Evolutionary conservation across 768 basidiomycete genomes (phyloP), one percentile per base, ranked within the genome.

Genomic region (Hypholoma fasciculare): DNA sequence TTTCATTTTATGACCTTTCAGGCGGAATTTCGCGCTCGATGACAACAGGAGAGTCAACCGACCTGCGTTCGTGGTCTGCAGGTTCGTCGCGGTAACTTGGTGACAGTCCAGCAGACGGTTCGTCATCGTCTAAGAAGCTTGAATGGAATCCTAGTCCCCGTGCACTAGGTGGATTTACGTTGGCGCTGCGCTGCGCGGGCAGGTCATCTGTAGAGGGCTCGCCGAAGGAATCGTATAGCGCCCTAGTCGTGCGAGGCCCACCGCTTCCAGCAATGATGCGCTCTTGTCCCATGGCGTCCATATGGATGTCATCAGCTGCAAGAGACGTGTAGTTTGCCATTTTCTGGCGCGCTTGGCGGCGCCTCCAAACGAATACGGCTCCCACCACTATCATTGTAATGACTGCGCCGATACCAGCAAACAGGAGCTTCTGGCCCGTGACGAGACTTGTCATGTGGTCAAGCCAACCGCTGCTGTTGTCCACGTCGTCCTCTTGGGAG

Each of bases 191-290:
- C 38, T 61, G 63, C 2, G 53, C 56, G 26, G 61, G 58, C 14
- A 67, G 60, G 8, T 65, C 57, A 19, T 64, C 63, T 7, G 57
- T 55, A 1, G 69, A 72, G 61, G 75, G 73, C 65, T 91, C 92
- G 27, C 92, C 92, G 72, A 97, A 96, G 14, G 94, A 92, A 71
- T 97, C 94, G 65, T 96, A 97, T 59, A 96, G 70, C 71, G 95
- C 96, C 75, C 88, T 88, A 54, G 92, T 89, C 6, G 70, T 69
- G 44, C 87, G 79, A 23, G 80, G 73, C 30, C 78, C 71, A 26
- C 65, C 72, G 34, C 64, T 56, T 1, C 65, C 65, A 40, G 74
- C 62, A 38, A 54, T 54, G 23, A 59, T 47, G 9, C 60, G 59
- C 17, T 60, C 49, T 40, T 59, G 69, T 30, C 81, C 76, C 27